Base-by-base conservation (phyloP, 1,139 yeast species). In the Meyerozyma athensensis region DNA sequence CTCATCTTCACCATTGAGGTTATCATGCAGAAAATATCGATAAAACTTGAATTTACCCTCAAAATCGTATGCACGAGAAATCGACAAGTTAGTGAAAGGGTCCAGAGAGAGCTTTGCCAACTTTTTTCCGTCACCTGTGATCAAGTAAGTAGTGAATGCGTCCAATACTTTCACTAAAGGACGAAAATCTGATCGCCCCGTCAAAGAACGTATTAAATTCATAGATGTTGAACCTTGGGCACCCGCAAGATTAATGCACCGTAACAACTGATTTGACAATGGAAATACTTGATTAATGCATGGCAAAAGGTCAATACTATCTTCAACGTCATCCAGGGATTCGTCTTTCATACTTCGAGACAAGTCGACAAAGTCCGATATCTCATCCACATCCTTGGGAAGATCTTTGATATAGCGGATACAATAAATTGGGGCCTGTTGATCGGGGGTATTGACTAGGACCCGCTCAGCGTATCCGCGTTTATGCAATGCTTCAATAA, bases 21-120 rank as follows among this genome's bases (percentile, higher is more conserved):
- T 12, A 3, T 20, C 26, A 18, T 14, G 17, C 16, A 35, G 8
- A 21, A 81, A 79, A 47, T 85, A 80, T 30, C 95, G 66, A 53
- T 78, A 86, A 48, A 78, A 85, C 50, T 85, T 84, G 45, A 72
- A 68, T 47, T 87, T 79, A 0, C 95, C 94, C 43, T 77, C 79
- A 46, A 80, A 79, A 50, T 85, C 94, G 42, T 80, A 77, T 19
- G 81, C 81, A 41, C 86, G 68, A 1, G 83, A 69, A 2, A 86
- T 59, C 2, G 72, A 45, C 8, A 50, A 39, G 4, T 55, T 38
- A 1, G 45, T 16, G 14, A 28, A 56, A 16, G 52, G 50, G 30
- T 61, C 65, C 5, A 48, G 44, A 30, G 48, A 47, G 7, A 43
- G 43, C 34, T 56, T 60, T 6, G 59, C 38, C 4, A 56, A 56